phyloP scores from a whole-genome alignment of 2,329 filamentous ascomycete genomes.

The Cyclaneusma minus region DNA sequence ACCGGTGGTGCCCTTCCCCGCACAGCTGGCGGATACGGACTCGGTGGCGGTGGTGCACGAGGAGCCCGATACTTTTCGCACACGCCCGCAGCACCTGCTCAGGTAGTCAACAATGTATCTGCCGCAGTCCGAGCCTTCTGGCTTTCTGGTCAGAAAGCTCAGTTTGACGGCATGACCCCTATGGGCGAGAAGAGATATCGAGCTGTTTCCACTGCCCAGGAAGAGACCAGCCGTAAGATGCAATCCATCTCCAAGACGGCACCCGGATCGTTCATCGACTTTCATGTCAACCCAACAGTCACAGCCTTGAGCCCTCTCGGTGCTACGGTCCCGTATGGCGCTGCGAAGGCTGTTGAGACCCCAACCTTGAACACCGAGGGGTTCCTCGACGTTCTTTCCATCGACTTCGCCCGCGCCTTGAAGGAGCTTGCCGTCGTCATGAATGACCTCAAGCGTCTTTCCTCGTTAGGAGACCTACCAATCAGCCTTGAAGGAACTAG shows the following conservation, averaged over 20 bases:
- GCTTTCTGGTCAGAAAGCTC: conserved; percentile 76
- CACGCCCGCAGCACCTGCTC: conserved; percentile 66
- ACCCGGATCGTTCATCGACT: conserved; percentile 77
- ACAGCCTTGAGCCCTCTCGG: conserved; percentile 69
- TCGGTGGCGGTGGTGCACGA: conserved; percentile 53
- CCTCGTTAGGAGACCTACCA: conserved; percentile 68
- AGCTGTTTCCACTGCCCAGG: conserved; percentile 57
- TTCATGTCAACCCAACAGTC: conserved; percentile 74
- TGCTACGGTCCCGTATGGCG: conserved; percentile 31
- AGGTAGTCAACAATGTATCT: conserved; percentile 92
- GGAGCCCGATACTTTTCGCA: conserved; percentile 83
- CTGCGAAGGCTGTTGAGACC: conserved; percentile 24
- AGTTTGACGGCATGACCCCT: conserved; percentile 64
- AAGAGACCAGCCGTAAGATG: conserved; percentile 56
- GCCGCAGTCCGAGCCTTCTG: conserved; percentile 84
- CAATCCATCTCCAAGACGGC: conserved; percentile 35
- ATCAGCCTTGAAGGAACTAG: conserved; percentile 50
- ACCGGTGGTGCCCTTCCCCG: conserved; percentile 76
- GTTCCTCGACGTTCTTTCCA: conserved; percentile 69
- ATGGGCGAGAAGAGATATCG: conserved; percentile 69
- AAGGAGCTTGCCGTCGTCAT: conserved; percentile 70
- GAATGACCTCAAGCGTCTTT: conserved; percentile 66
- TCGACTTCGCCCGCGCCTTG: conserved; percentile 75
- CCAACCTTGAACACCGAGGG: conserved; percentile 66
- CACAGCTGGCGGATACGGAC: conserved; percentile 75